Conservation (phyloP, 116 monocot genomes). For the Cymodocea nodosa region DNA sequence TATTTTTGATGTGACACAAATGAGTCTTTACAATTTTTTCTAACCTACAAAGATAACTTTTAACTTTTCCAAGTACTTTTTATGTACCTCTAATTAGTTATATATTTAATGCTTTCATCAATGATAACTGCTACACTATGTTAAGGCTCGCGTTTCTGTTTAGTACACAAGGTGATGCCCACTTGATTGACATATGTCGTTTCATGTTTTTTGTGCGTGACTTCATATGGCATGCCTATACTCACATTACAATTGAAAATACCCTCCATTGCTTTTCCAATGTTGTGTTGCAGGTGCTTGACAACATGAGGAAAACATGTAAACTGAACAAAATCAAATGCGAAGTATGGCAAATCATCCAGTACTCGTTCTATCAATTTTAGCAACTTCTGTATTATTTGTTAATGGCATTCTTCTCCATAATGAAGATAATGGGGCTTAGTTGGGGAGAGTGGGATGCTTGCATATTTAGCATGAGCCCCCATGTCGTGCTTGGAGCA, state of each 20-base stretch:
- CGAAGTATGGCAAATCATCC: slow-evolving; percentile 18
- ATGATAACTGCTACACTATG: too few relatives aligned
- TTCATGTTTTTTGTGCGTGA: background rate
- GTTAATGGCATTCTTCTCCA: background rate
- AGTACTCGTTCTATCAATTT: background rate
- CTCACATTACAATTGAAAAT: too few relatives aligned
- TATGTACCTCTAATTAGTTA: too few relatives aligned
- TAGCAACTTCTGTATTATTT: background rate
- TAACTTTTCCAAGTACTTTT: too few relatives aligned
- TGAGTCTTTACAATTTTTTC: too few relatives aligned
- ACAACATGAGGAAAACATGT: slow-evolving; percentile 73
- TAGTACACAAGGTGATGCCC: background rate
- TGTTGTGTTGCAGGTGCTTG: slow-evolving; percentile 44
- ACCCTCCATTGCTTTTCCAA: too few relatives aligned
- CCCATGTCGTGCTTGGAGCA: slow-evolving; percentile 82
- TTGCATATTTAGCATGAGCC: slow-evolving; percentile 52
- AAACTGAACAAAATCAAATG: slow-evolving; percentile 61
- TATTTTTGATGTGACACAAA: too few relatives aligned
- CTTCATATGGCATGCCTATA: too few relatives aligned
- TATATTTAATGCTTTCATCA: too few relatives aligned
- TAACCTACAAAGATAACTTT: too few relatives aligned
- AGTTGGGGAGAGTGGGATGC: slow-evolving; percentile 94
- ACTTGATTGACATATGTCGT: background rate
- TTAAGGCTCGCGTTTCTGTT: too few relatives aligned
- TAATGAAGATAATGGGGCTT: slow-evolving; percentile 60